These are phyloP conservation scores for Lasiodiplodia citricola DNA, from an alignment of 2,329 filamentous ascomycete genomes.

Conservation along the genomic window DNA sequence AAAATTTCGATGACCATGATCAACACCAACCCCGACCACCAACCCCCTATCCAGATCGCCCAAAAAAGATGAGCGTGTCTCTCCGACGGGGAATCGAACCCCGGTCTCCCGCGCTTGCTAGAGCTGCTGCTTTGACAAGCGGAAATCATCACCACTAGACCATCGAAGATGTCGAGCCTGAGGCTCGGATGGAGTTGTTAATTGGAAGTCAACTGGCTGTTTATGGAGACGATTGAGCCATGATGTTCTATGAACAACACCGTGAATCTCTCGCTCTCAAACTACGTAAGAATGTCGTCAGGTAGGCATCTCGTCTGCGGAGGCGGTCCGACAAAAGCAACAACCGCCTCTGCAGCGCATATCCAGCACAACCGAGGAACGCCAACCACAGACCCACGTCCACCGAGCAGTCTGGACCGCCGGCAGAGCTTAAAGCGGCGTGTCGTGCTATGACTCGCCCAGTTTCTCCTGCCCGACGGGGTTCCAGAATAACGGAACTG, in stretches of 20 bases:
- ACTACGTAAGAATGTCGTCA: not conserved
- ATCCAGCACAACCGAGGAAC: conserved; percentile 1
- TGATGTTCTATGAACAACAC: too few species aligned
- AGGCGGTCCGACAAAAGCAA: conserved; percentile 5
- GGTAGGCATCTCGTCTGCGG: not conserved
- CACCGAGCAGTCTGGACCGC: conserved; percentile 15
- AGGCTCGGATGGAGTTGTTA: not conserved
- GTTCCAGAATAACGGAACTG: not conserved
- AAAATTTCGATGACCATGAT: not conserved
- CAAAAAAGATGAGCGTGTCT: not conserved
- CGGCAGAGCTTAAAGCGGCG: conserved; percentile 5
- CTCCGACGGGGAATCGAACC: conserved; percentile 1
- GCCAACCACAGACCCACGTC: not conserved
- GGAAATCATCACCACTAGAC: conserved; percentile 22
- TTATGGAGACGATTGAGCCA: not conserved
- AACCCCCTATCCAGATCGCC: not conserved
- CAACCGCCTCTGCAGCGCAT: not conserved
- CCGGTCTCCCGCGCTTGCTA: conserved; percentile 6
- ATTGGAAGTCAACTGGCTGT: not conserved
- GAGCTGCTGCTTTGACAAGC: not conserved
- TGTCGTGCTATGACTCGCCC: conserved; percentile 11
- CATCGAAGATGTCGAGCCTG: not conserved
- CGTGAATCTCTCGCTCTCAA: not conserved
- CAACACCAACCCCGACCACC: not conserved
- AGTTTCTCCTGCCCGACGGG: not conserved